Conservation (phyloP, 1,284 basidiomycete genomes). For the Vanrija humicola region DNA sequence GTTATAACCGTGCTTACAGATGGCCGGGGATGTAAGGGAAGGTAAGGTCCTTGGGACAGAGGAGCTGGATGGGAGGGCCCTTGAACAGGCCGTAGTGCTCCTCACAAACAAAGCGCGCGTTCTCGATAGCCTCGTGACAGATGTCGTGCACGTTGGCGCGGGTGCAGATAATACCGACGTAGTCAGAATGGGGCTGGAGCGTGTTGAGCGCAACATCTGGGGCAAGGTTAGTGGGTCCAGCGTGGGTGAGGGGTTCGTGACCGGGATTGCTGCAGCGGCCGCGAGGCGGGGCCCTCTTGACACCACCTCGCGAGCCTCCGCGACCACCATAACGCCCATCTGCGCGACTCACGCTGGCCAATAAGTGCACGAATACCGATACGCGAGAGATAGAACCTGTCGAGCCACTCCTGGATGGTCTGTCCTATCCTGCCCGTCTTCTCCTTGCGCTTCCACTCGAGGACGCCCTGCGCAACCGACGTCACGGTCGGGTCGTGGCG, state of each 20-base stretch:
- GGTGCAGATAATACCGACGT: conserved; percentile 98
- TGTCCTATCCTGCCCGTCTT: conserved; percentile 56
- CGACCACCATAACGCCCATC: neutral
- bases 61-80: conserved; percentile 92
- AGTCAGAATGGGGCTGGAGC: conserved; percentile 79
- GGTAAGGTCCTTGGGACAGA: conserved; percentile 80
- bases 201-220: conserved; percentile 87
- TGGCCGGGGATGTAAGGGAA: conserved; percentile 98
- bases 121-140: conserved; percentile 95
- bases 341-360: conserved; percentile 56
- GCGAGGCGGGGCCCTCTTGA: neutral
- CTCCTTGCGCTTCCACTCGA: conserved; percentile 58
- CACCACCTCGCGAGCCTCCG: too few species aligned
- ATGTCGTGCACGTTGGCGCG: conserved; percentile 93
- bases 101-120: conserved; percentile 96
- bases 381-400: conserved; percentile 94
- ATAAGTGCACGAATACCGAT: conserved; percentile 96
- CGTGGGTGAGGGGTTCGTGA: neutral
- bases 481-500: conserved; percentile 97
- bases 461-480: conserved; percentile 82
- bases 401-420: conserved; percentile 92
- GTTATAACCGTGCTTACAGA: conserved; percentile 51
- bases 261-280: neutral
- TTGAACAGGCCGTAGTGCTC: conserved; percentile 95
- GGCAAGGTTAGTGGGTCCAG: conserved; percentile 2